Percentiles rank a stretch among this genome's conserved stretches.
Evolutionary conservation across 495 filamentous ascomycete genomes (phyloP).

Genomic region (Penicillium odoratum): DNA sequence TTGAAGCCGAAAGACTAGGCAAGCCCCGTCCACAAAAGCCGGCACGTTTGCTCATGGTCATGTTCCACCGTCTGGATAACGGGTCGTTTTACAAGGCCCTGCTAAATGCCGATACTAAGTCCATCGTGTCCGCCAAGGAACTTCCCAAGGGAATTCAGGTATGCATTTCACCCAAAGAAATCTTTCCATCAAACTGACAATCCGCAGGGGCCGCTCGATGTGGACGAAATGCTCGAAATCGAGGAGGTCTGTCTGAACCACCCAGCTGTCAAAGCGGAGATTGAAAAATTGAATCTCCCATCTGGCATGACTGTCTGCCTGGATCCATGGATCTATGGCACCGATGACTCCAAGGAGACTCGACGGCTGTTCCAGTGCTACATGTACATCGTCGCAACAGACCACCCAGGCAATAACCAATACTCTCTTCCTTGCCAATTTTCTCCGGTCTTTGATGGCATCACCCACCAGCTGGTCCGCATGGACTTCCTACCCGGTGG

Average conservation of each 20-base stretch:
- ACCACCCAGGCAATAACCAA: slow-evolving; percentile 60
- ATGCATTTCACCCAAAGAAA: background rate
- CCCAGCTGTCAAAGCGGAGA: slow-evolving; percentile 43
- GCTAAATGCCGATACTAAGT: slow-evolving; percentile 42
- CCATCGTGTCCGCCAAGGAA: slow-evolving; percentile 39
- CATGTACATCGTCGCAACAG: slow-evolving; percentile 41
- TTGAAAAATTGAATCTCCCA: slow-evolving; percentile 45
- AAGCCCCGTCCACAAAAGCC: slow-evolving; percentile 36
- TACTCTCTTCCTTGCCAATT: slow-evolving; percentile 78
- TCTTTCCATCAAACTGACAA: background rate
- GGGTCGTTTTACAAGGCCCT: slow-evolving; percentile 45
- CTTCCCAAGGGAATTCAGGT: slow-evolving; percentile 43
- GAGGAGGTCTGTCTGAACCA: slow-evolving; percentile 39
- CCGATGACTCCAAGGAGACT: slow-evolving; percentile 36
- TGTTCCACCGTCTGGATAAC: slow-evolving; percentile 45
- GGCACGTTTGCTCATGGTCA: slow-evolving; percentile 38
- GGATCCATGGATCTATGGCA: slow-evolving; percentile 50
- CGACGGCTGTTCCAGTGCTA: slow-evolving; percentile 47
- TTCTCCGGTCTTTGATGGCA: slow-evolving; percentile 71
- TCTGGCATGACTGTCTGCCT: slow-evolving; percentile 40
- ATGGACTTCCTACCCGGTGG: slow-evolving; percentile 51
- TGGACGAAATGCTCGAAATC: slow-evolving; percentile 45
- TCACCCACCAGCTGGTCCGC: slow-evolving; percentile 60
- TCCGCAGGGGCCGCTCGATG: slow-evolving; percentile 36
- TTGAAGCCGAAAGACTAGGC: slow-evolving; percentile 41